Evolutionary conservation across 305 asterid genomes (phyloP), one percentile per base, ranked within the genome.

Genomic region (Fraxinus baroniana): DNA sequence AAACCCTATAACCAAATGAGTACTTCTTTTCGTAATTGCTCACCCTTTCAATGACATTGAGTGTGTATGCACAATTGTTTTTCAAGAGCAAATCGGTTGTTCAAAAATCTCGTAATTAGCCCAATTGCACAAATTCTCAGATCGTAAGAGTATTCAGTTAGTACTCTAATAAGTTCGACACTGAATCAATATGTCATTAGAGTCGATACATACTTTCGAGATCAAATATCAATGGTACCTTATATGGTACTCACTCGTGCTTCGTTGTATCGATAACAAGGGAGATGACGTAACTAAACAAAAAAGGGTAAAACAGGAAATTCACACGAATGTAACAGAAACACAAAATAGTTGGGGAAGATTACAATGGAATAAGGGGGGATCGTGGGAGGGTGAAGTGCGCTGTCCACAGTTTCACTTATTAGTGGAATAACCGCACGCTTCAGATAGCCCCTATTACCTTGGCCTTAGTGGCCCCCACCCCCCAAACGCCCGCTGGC

Each of bases 401-500:
- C 39, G 75, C 10, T 28, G 75, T 5, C 75, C 75, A 68, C 75
- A 68, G 13, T 68, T 68, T 64, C 73, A 64, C 73, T 24, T 64
- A 64, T 12, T 28, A 68, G 75, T 68, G 39, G 75, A 68, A 68
- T 28, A 68, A 68, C 75, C 75, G 75, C 75, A 68, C 39, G 75
- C 75, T 30, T 68, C 39, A 68, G 75, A 68, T 20, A 30, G 2
- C 74, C 18, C n/a, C 37, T 22, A 13, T 64, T 7, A 12, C 73
- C 73, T 64, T 64, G 30, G 35, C 33, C 73, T 13, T 68, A 0
- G 39, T 15, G 74, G 74, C 74, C 39, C 39, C 74, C 37, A 4
- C 15, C 72, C 24, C 68, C 20, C 72, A 12, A n/a, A 55, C 66
- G 7, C 72, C 35, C 73, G 17, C 73, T 35, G 73, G 73, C 73